phyloP scores from a whole-genome alignment of 139 green algal species.

The Chlorella sp. region DNA sequence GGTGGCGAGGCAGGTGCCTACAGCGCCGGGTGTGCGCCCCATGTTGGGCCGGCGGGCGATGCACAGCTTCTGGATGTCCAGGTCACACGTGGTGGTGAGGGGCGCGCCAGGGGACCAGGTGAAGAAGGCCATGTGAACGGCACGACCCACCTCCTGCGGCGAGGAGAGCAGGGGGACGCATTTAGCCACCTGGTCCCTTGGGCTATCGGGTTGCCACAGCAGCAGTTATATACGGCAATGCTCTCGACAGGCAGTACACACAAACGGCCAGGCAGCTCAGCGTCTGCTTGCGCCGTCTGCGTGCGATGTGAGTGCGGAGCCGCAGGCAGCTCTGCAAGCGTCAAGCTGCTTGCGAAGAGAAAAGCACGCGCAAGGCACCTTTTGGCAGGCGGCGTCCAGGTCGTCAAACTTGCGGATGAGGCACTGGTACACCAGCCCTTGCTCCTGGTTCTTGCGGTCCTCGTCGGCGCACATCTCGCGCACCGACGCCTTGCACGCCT shows the following conservation, averaged over 20 bases:
- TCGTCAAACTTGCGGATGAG: conserved; percentile 47
- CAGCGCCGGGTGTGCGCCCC: conserved; percentile 40
- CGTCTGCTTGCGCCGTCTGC: too few relatives aligned
- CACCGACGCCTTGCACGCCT: conserved; percentile 52
- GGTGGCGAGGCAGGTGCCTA: conserved; percentile 69
- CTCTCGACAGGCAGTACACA: too few relatives aligned
- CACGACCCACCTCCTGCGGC: conserved; percentile 67
- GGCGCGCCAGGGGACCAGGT: conserved; percentile 47
- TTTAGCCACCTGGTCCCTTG: too few relatives aligned
- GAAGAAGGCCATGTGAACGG: conserved; percentile 79
- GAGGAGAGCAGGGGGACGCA: too few relatives aligned
- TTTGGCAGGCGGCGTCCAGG: conserved; percentile 45
- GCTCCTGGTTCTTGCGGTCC: conserved; percentile 27
- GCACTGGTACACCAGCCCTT: conserved; percentile 62
- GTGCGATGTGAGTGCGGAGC: too few relatives aligned
- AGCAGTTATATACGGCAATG: too few relatives aligned
- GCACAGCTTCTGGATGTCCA: conserved; percentile 51
- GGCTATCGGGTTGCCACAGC: too few relatives aligned
- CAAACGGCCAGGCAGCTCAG: too few relatives aligned
- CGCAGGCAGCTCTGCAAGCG: too few relatives aligned
- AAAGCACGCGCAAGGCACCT: too few relatives aligned
- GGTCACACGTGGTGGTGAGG: conserved; percentile 35
- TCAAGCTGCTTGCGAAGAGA: too few relatives aligned
- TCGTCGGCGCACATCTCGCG: conserved; percentile 35
- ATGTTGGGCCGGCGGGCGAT: conserved; percentile 39